Evolutionary conservation across 1,139 yeast genomes (phyloP).

Genomic region (Kazachstania sp.): DNA sequence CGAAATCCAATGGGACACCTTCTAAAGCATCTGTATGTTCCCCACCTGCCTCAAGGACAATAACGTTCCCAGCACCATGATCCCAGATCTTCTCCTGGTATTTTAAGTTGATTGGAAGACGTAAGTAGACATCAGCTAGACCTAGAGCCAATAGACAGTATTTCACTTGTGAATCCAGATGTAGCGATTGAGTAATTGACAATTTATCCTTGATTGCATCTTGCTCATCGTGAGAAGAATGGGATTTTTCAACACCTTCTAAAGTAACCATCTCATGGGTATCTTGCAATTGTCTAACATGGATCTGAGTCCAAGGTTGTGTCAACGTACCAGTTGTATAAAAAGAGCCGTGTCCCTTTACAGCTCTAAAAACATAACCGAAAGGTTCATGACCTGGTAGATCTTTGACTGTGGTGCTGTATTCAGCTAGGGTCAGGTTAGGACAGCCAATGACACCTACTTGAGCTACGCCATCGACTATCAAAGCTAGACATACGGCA

Average conservation of each 20-base stretch:
- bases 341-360: slow-evolving; percentile 64
- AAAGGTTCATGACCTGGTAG: slow-evolving; percentile 15
- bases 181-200: slow-evolving; percentile 48
- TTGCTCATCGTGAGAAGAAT: slow-evolving; percentile 88
- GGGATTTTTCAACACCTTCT: slow-evolving; percentile 96
- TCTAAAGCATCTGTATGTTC: slow-evolving; percentile 78
- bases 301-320: slow-evolving; percentile 25
- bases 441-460: slow-evolving; percentile 97
- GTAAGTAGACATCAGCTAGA: slow-evolving; percentile 81
- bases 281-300: slow-evolving; percentile 34
- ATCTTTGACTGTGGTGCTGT: slow-evolving; percentile 26
- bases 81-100: slow-evolving; percentile 98
- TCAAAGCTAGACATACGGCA: slow-evolving; percentile 87
- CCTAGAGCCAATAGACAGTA: slow-evolving; percentile 89
- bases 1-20: slow-evolving; percentile 59
- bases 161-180: slow-evolving; percentile 92
- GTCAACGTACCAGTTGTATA: slow-evolving; percentile 40
- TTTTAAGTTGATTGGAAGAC: slow-evolving; percentile 67
- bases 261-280: slow-evolving; percentile 47
- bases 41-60: slow-evolving; percentile 89
- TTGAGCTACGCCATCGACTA: slow-evolving; percentile 75
- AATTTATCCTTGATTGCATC: slow-evolving; percentile 57
- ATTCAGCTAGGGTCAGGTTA: slow-evolving; percentile 40
- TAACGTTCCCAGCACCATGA: slow-evolving; percentile 90
- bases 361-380: slow-evolving; percentile 53